phyloP scores from a whole-genome alignment of 768 basidiomycete species.

The Boletus tomentosulus region DNA sequence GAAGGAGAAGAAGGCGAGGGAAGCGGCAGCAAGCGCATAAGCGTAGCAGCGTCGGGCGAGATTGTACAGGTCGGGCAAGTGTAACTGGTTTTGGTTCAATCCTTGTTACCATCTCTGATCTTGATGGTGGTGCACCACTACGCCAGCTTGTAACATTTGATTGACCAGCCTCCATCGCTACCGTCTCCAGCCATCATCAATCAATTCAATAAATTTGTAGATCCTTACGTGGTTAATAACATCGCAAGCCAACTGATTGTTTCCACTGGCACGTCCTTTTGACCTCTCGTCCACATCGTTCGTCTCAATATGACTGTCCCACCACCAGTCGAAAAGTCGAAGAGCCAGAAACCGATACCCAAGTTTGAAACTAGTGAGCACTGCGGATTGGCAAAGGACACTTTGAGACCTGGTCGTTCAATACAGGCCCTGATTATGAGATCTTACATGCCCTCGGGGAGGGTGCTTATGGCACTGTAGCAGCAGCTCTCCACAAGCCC shows the following conservation, averaged over 20 bases:
- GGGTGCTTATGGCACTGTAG: conserved; percentile 89
- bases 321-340: conserved; percentile 25
- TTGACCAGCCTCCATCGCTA: conserved; percentile 3
- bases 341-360: conserved; percentile 60
- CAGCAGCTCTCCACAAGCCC: conserved; percentile 80
- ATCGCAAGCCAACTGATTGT: neutral
- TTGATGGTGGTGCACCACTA: neutral
- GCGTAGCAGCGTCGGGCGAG: neutral
- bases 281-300: neutral
- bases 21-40: conserved; percentile 33
- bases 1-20: conserved; percentile 62
- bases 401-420: conserved; percentile 6
- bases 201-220: neutral
- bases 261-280: neutral
- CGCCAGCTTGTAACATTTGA: neutral
- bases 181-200: conserved; percentile 10
- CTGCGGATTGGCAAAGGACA: neutral
- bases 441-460: conserved; percentile 74
- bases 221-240: conserved; percentile 2
- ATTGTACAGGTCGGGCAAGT: neutral
- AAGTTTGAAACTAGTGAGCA: conserved; percentile 66
- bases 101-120: conserved; percentile 15
- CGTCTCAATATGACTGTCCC: conserved; percentile 5
- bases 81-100: neutral
- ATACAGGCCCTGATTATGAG: conserved; percentile 65